Evolutionary conservation across 179 eudicot species (phyloP).

Genomic region (Dionaea muscipula): DNA sequence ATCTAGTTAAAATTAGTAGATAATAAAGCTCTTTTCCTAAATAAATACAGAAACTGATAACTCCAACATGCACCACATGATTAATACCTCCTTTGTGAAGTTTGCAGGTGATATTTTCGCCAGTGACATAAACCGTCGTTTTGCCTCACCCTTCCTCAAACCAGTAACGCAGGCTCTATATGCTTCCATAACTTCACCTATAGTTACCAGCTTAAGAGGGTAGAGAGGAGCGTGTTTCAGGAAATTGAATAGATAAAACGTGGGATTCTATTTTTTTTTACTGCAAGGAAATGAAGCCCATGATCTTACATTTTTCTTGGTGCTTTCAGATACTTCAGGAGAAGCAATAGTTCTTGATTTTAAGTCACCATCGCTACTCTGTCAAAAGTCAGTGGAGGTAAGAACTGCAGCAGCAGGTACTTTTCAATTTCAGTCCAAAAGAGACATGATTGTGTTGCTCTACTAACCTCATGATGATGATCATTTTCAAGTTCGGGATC

Average conservation of each 20-base stretch:
- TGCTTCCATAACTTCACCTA: conserved; percentile 46
- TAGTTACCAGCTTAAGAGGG: conserved; percentile 40
- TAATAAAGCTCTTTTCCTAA: too few relatives aligned
- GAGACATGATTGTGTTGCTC: background rate
- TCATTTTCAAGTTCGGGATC: conserved; percentile 26
- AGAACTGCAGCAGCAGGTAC: conserved; percentile 4
- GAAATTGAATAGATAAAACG: background rate
- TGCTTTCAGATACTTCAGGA: conserved; percentile 20
- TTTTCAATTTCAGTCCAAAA: background rate
- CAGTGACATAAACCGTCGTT: conserved; percentile 44
- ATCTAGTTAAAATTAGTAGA: too few relatives aligned
- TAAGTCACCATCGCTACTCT: conserved; percentile 29
- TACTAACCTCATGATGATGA: conserved; percentile 44
- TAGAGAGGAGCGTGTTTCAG: conserved; percentile 4
- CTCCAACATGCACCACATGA: background rate
- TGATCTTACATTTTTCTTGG: conserved; percentile 33
- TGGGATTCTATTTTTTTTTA: background rate
- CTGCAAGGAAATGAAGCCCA: conserved; percentile 1
- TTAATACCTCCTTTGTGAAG: conserved; percentile 73
- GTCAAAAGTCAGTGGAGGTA: conserved; percentile 18
- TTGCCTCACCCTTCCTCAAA: conserved; percentile 53
- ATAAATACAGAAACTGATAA: too few relatives aligned
- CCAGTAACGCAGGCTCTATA: conserved; percentile 53
- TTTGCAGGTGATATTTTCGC: conserved; percentile 66
- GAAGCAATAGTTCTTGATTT: conserved; percentile 21